These are phyloP conservation scores for Colletotrichum australisinense DNA, from an alignment of 2,329 filamentous ascomycete species.

Conservation along the genomic window DNA sequence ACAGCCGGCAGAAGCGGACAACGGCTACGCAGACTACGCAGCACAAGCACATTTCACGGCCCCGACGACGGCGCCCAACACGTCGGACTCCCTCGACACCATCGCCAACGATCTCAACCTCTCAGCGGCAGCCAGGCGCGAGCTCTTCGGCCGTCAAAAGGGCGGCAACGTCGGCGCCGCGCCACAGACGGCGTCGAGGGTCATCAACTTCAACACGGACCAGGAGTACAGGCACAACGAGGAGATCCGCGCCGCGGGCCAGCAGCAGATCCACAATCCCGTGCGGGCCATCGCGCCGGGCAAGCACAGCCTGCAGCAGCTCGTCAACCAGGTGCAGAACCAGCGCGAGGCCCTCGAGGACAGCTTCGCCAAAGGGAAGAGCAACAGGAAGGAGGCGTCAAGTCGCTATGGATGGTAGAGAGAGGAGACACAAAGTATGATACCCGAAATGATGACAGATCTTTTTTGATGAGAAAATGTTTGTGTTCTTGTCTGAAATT, in stretches of 20 bases:
- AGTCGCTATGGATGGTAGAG: slow-evolving; percentile 82
- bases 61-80: slow-evolving; percentile 42
- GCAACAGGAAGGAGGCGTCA: slow-evolving; percentile 84
- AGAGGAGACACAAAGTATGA: slow-evolving; percentile 3
- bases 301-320: slow-evolving; percentile 89
- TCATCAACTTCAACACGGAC: slow-evolving; percentile 91
- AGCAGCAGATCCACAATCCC: slow-evolving; percentile 81
- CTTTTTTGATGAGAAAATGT: neutral
- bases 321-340: slow-evolving; percentile 84
- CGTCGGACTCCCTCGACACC: slow-evolving; percentile 70
- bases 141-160: slow-evolving; percentile 81
- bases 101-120: slow-evolving; percentile 85
- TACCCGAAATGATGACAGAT: slow-evolving; percentile 18
- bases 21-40: slow-evolving; percentile 47
- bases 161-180: slow-evolving; percentile 54
- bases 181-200: slow-evolving; percentile 65
- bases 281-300: slow-evolving; percentile 85
- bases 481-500: neutral
- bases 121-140: slow-evolving; percentile 79
- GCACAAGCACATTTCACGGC: slow-evolving; percentile 46
- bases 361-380: slow-evolving; percentile 84
- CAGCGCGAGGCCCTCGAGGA: slow-evolving; percentile 92
- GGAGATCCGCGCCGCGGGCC: slow-evolving; percentile 74
- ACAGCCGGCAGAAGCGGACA: slow-evolving; percentile 37
- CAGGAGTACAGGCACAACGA: slow-evolving; percentile 89